Base-by-base conservation (phyloP, 2,329 filamentous ascomycete species). In the Fusarium acutatum region DNA sequence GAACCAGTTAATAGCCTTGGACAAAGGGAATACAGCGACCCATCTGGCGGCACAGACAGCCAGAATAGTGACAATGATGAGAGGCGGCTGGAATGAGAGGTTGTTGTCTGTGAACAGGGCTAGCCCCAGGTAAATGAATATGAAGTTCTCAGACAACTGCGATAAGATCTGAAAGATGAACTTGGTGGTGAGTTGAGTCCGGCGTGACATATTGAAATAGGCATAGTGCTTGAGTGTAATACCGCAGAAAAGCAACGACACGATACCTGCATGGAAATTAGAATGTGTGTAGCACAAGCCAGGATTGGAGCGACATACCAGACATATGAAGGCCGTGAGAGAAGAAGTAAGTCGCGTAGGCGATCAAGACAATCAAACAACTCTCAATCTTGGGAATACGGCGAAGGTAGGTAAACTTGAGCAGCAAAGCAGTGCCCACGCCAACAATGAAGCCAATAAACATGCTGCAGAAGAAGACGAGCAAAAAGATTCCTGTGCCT, bases 181-280 rank as follows among this genome's bases (percentile, higher is more conserved):
- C 82, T 99, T 99, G 59, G 96, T 99, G 22, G 96, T 97, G 72
- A 99, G 91, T 81, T 99, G 96, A 4, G 96, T 98, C 71, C 96
- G 92, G 54, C 96, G 92, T 35, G 96, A 99, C 96, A 99, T 99
- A 86, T 99, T 99, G 88, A 98, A 98, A 84, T 99, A 99, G 71
- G 96, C 96, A 80, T 99, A 99, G 81, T 99, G 96, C 83, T 99
- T 99, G 72, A 99, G 87, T 17, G 96, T 98, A 77, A 99, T 99
- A 62, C 96, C 96, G 82, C 96, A 99, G 86, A 99, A 99, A 4
- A 99, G 87, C 66, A 99, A 87, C 30, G 96, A 97, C 75, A 99
- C 96, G 78, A 99, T 99, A 76, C 95, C 94, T 96, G 32, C 20
- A 46, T 50, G 11, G n/a, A 43, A n/a, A 17, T 77, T 59, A 77